Base-by-base conservation (phyloP, 306 rosid genomes). In the Senna siamea region DNA sequence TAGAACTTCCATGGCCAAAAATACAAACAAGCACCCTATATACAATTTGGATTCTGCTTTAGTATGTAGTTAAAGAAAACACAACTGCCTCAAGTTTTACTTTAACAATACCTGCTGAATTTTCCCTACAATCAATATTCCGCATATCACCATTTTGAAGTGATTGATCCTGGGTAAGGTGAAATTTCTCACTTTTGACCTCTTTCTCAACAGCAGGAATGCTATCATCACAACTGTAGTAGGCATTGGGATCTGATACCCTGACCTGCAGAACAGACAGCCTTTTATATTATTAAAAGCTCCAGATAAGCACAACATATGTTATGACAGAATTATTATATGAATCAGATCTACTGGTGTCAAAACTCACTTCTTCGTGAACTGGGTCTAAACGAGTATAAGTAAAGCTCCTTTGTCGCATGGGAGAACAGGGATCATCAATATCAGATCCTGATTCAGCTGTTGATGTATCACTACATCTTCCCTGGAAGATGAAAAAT, bases 221-320 rank as follows among this genome's bases (percentile, higher is more conserved):
- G 59, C 80, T 75, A 76, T 93, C 97, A 55, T 92, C 96, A 80
- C 97, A 90, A 77, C 93, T 92, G 78, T 85, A 86, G 83, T 87
- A 94, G 58, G 88, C 82, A 86, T 37, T 78, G 72, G 77, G 79
- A 59, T 88, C 93, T 51, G 87, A 84, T 75, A 74, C 81, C 85
- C 76, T 85, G 9, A 75, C 81, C 88, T 87, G 79, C 77, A 76
- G 64, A 75, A 56, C 77, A 32, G 69, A 38, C 7, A 18, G 58
- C 4, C 1, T 63, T 46, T 15, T 19, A 46, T n/a, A 58, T 30
- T 68, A 64, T 60, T 53, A 46, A 40, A 69, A 66, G 50, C 38
- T 47, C 52, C 58, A 77, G 72, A 34, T 50, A 51, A 19, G 64
- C 48, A 34, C 11, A 50, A 26, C 46, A 43, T 28, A 63, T 18